A percentile compares a stretch with the other conserved stretches of the same genome.
Evolutionary conservation across 768 basidiomycete genomes (phyloP).

Genomic region (Tylopilus cervinicoccineus): DNA sequence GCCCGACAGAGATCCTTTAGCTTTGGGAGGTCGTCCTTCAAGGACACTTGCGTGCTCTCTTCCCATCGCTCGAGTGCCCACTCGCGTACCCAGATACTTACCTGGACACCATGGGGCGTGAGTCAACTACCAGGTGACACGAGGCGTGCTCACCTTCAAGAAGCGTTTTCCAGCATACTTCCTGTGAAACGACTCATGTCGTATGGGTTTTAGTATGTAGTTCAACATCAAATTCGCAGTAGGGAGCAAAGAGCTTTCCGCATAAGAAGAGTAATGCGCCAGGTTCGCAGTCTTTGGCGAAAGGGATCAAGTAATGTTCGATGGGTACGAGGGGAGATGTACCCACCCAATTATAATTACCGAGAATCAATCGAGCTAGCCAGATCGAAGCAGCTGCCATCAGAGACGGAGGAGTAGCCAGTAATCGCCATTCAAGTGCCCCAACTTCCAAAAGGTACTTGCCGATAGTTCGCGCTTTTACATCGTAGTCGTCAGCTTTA

Average conservation of each 20-base stretch:
- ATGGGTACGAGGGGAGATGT: background rate
- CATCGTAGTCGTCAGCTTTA: constrained; percentile 91
- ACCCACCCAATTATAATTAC: constrained; percentile 85
- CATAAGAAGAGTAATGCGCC: constrained; percentile 83
- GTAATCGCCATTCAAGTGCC: constrained; percentile 74
- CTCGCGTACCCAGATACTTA: constrained; percentile 75
- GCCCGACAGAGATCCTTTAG: constrained; percentile 20
- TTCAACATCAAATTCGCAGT: constrained; percentile 85
- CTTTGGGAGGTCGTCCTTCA: constrained; percentile 50
- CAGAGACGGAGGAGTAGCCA: constrained; percentile 70
- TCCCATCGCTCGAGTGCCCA: constrained; percentile 83
- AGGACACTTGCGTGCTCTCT: constrained; percentile 55
- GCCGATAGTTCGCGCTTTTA: constrained; percentile 78
- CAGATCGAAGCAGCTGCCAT: constrained; percentile 83
- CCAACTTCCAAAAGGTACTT: constrained; percentile 91
- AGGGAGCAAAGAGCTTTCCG: constrained; percentile 74
- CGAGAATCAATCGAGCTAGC: constrained; percentile 77
- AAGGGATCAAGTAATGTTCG: constrained; percentile 10
- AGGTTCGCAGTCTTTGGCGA: constrained; percentile 70
- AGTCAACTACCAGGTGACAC: background rate
- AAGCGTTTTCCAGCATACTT: constrained; percentile 86
- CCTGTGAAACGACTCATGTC: constrained; percentile 76
- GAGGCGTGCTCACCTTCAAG: constrained; percentile 57
- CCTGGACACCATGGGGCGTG: constrained; percentile 43
- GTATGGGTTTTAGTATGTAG: constrained; percentile 70